These are phyloP conservation scores for Chenopodium album DNA, from an alignment of 148 eudicot genomes.

Conservation along the genomic window DNA sequence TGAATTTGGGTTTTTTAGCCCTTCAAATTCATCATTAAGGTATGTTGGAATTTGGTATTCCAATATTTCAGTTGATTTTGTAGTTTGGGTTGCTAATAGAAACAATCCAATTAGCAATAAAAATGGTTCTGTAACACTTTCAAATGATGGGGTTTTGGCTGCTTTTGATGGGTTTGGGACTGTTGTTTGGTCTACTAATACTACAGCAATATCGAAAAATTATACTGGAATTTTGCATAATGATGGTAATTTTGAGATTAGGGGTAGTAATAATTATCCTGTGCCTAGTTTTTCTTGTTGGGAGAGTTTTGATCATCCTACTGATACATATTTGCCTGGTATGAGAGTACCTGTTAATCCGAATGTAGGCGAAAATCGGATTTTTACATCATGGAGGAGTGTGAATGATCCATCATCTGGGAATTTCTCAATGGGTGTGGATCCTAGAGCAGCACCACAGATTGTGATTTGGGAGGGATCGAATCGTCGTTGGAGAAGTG, in stretches of 20 bases:
- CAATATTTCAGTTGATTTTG: slow-evolving; percentile 29
- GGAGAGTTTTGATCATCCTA: slow-evolving; percentile 63
- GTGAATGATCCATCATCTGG: slow-evolving; percentile 55
- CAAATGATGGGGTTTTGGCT: slow-evolving; percentile 39
- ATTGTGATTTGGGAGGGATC: slow-evolving; percentile 48
- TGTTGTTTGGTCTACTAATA: slow-evolving; percentile 41
- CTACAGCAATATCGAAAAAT: slow-evolving; percentile 10
- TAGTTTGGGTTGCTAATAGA: slow-evolving; percentile 78
- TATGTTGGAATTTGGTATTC: slow-evolving; percentile 70
- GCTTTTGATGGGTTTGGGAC: slow-evolving; percentile 33
- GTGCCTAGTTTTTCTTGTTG: slow-evolving; percentile 29
- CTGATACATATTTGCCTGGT: slow-evolving; percentile 57
- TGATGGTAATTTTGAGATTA: slow-evolving; percentile 39
- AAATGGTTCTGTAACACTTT: slow-evolving; percentile 36
- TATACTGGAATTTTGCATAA: slow-evolving; percentile 36
- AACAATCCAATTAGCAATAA: slow-evolving; percentile 37
- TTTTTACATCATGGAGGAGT: slow-evolving; percentile 54
- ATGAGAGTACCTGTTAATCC: slow-evolving; percentile 36
- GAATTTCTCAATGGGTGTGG: slow-evolving; percentile 45
- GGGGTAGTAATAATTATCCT: slow-evolving; percentile 8
- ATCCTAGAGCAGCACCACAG: slow-evolving; percentile 53
- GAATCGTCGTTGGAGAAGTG: slow-evolving; percentile 51
- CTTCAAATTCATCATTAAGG: slow-evolving; percentile 45
- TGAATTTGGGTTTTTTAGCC: slow-evolving; percentile 69
- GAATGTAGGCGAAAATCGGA: slow-evolving; percentile 15